Percentiles rank a stretch among this genome's conserved stretches.
Evolutionary conservation across 106 monocot species (phyloP).

Genomic region (Dioscorea zingiberensis): DNA sequence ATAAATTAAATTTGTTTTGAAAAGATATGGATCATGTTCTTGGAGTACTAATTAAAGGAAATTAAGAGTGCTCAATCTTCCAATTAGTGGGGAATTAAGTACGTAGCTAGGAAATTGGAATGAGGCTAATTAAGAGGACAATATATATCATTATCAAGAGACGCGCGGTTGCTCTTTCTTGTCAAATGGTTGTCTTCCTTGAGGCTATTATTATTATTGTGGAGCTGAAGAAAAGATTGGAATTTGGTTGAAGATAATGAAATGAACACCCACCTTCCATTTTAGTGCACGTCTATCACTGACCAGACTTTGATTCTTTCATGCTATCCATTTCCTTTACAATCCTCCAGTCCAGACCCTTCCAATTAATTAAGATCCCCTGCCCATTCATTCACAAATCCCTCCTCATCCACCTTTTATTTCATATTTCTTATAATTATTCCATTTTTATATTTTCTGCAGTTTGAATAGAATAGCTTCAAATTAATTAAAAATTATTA

Average conservation of each 20-base stretch:
- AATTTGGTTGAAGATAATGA: not conserved
- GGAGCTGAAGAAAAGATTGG: not conserved
- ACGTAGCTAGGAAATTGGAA: not conserved
- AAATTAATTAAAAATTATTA: too few relatives aligned
- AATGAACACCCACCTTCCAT: conserved; percentile 2
- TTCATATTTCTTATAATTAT: too few relatives aligned
- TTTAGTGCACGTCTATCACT: too few relatives aligned
- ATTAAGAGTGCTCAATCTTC: too few relatives aligned
- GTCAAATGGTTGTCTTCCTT: not conserved
- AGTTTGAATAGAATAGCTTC: too few relatives aligned
- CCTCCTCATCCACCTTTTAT: too few relatives aligned
- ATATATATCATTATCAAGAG: conserved; percentile 1
- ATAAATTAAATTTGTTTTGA: not conserved
- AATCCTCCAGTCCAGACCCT: too few relatives aligned
- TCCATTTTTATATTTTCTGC: too few relatives aligned
- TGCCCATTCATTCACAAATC: too few relatives aligned
- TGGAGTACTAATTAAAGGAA: not conserved
- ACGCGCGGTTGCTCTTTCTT: conserved; percentile 3
- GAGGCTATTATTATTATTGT: not conserved
- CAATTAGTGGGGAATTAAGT: not conserved
- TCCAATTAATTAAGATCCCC: too few relatives aligned
- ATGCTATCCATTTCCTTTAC: too few relatives aligned
- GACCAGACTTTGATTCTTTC: too few relatives aligned
- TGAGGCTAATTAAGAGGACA: not conserved
- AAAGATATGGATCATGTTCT: not conserved